Percentiles rank a stretch among this genome's conserved stretches.
Conservation (phyloP, 345 rosid genomes). For the Hypericum androsaemum region DNA sequence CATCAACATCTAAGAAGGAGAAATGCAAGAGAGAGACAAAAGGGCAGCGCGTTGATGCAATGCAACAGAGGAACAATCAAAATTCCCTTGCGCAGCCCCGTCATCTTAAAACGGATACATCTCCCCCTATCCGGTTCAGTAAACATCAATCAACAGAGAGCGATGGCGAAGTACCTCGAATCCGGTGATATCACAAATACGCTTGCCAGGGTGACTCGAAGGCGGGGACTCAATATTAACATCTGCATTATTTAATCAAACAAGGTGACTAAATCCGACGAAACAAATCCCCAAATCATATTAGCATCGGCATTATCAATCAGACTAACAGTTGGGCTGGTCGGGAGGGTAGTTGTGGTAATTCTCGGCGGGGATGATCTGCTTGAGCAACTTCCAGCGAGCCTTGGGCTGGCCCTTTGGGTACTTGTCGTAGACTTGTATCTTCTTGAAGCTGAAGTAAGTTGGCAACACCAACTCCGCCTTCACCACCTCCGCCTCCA, state of each 20-base stretch:
- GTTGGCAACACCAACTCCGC: constrained; percentile 67
- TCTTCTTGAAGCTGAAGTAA: constrained; percentile 61
- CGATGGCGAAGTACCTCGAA: constrained; percentile 44
- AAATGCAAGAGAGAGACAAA: too few species aligned
- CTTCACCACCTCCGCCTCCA: constrained; percentile 61
- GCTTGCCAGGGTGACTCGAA: constrained; percentile 68
- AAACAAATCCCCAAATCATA: neutral
- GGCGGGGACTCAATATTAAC: constrained; percentile 84
- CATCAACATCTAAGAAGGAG: too few species aligned
- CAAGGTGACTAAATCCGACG: neutral
- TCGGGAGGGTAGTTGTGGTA: constrained; percentile 46
- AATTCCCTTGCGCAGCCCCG: too few species aligned
- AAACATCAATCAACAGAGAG: neutral
- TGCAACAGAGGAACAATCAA: too few species aligned
- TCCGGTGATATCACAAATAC: constrained; percentile 82
- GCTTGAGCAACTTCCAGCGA: constrained; percentile 95
- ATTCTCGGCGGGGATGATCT: constrained; percentile 80
- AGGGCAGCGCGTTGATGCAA: too few species aligned
- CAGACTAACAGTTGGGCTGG: constrained; percentile 47
- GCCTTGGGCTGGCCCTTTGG: constrained; percentile 80
- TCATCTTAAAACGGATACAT: neutral
- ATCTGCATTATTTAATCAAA: constrained; percentile 33
- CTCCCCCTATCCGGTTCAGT: neutral
- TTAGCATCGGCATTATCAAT: neutral
- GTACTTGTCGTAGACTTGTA: constrained; percentile 63